phyloP scores from a whole-genome alignment of 176 grass and related monocot species.

The Lolium perenne region DNA sequence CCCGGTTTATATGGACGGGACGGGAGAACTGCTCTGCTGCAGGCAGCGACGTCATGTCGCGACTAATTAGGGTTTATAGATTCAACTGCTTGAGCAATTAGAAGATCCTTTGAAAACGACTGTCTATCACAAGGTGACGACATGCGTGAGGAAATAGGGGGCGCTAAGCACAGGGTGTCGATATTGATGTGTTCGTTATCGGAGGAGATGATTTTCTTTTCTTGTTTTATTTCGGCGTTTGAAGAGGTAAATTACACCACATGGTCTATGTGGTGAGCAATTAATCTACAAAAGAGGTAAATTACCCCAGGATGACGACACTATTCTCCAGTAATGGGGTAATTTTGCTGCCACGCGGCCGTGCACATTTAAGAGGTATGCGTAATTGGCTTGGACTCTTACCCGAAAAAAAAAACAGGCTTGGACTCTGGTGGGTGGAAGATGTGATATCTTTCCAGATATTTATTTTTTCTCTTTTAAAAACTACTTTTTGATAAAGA shows the following conservation, averaged over 20 bases:
- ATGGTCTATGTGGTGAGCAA: too few relatives aligned
- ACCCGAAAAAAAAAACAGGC: too few relatives aligned
- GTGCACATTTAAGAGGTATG: neutral
- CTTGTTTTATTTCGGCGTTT: neutral
- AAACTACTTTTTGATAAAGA: too few relatives aligned
- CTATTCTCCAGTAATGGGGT: neutral
- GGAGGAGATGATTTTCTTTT: neutral
- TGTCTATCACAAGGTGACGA: slow-evolving; percentile 14
- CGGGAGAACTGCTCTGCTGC: neutral
- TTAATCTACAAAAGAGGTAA: too few relatives aligned
- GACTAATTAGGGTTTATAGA: slow-evolving; percentile 16
- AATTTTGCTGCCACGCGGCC: neutral
- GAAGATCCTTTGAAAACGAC: slow-evolving; percentile 21
- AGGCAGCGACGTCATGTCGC: neutral
- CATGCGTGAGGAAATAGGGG: neutral
- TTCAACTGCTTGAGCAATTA: neutral
- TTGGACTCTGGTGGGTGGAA: too few relatives aligned
- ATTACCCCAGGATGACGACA: slow-evolving; percentile 1
- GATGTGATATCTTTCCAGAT: too few relatives aligned
- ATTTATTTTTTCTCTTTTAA: too few relatives aligned
- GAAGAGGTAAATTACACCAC: neutral
- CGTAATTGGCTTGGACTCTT: neutral
- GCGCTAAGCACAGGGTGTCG: neutral
- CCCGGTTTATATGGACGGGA: neutral
- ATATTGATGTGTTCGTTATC: neutral